Evolutionary conservation across 192 early-diverging fungal genomes (phyloP).

Genomic region (Coemansia sp.): DNA sequence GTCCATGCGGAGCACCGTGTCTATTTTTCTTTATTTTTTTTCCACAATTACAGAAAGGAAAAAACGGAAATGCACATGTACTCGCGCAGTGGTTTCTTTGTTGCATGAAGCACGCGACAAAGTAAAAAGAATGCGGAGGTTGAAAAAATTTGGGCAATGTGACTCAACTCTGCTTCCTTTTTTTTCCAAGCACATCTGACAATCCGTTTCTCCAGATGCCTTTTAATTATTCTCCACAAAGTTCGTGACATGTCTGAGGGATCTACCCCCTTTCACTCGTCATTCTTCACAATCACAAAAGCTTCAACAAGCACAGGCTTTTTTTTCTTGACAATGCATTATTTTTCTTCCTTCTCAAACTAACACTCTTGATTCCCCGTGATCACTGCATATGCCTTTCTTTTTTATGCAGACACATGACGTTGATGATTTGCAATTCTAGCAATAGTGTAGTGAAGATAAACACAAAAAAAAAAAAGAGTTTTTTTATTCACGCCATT

Average conservation of each 20-base stretch:
- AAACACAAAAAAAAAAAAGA: neutral
- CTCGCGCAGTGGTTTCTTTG: neutral
- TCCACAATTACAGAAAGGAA: neutral
- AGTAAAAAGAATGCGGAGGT: neutral
- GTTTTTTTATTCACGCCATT: neutral
- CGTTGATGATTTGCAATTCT: slow-evolving; percentile 1
- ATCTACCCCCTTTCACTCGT: too few relatives aligned
- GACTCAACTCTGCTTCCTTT: neutral
- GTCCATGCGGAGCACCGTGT: neutral
- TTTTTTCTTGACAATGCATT: neutral
- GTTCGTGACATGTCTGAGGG: neutral
- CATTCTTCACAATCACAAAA: too few relatives aligned
- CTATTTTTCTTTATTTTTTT: neutral
- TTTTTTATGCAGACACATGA: neutral
- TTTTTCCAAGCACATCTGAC: neutral
- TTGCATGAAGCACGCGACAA: neutral
- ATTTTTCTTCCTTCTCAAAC: neutral
- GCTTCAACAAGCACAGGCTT: too few relatives aligned
- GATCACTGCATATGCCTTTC: neutral
- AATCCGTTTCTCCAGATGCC: neutral
- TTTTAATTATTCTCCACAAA: neutral
- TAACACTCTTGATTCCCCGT: neutral
- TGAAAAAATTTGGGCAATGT: too few relatives aligned
- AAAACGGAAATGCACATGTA: neutral
- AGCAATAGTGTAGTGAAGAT: neutral